Percentiles rank a stretch among this genome's conserved stretches.
phyloP scores from a whole-genome alignment of 1,284 basidiomycete species.

The Leucoagaricus sp. region DNA sequence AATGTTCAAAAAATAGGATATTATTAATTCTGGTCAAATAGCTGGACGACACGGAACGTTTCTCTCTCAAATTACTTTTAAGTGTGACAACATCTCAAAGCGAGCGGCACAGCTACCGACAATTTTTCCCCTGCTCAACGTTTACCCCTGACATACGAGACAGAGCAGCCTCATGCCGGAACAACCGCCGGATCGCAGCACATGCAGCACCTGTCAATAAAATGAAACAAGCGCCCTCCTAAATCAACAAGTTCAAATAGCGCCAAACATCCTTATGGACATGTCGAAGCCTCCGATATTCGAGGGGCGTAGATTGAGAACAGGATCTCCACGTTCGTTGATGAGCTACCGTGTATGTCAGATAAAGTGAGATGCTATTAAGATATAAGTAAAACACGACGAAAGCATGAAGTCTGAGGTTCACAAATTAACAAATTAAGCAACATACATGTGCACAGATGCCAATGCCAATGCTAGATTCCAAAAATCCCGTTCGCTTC shows the following conservation, averaged over 20 bases:
- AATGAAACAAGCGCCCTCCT: not conserved
- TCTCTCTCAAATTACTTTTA: too few relatives aligned
- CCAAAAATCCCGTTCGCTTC: not conserved
- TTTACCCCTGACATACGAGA: too few relatives aligned
- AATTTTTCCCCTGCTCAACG: too few relatives aligned
- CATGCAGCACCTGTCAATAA: not conserved
- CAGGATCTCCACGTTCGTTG: not conserved
- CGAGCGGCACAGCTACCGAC: too few relatives aligned
- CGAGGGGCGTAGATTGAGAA: not conserved
- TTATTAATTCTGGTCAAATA: too few relatives aligned
- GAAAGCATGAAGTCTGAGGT: not conserved
- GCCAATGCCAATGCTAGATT: not conserved
- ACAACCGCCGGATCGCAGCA: too few relatives aligned
- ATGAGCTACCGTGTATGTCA: not conserved
- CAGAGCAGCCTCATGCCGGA: too few relatives aligned
- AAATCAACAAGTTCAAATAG: not conserved
- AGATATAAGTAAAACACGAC: not conserved
- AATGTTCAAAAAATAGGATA: too few relatives aligned
- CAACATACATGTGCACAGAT: slow-evolving; percentile 11
- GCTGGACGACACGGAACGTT: too few relatives aligned
- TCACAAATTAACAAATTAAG: slow-evolving; percentile 13
- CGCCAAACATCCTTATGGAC: not conserved
- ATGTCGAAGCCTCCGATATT: not conserved
- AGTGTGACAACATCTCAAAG: too few relatives aligned
- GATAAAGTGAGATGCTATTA: not conserved